These are phyloP conservation scores for Venturia oleaginea DNA, from an alignment of 2,329 filamentous ascomycete species.

Conservation along the genomic window DNA sequence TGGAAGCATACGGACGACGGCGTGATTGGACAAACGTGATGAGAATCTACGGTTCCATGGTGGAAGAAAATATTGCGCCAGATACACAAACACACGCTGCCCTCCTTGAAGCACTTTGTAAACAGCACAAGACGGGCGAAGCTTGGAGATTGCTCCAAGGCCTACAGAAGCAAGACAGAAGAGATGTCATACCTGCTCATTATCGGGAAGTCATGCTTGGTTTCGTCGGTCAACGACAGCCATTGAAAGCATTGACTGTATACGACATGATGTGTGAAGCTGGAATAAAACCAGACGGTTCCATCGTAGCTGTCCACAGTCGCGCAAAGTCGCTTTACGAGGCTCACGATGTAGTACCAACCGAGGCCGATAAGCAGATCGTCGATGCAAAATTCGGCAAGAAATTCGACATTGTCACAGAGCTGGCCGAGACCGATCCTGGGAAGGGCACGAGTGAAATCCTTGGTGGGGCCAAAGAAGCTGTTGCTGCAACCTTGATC, in stretches of 20 bases:
- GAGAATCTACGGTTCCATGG: constrained; percentile 48
- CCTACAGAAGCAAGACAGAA: constrained; percentile 41
- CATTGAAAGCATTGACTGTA: constrained; percentile 41
- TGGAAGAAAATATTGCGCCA: constrained; percentile 38
- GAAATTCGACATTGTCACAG: background rate
- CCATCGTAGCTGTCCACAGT: constrained; percentile 34
- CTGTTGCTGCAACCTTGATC: constrained; percentile 5
- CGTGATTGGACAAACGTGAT: constrained; percentile 49
- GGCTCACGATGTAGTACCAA: background rate
- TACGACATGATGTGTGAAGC: constrained; percentile 35
- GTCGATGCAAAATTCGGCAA: background rate
- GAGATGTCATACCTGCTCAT: constrained; percentile 38
- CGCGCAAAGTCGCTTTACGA: constrained; percentile 22
- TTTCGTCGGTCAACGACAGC: constrained; percentile 32
- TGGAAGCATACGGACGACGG: constrained; percentile 54
- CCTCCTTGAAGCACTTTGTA: constrained; percentile 49
- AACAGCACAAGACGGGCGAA: constrained; percentile 43
- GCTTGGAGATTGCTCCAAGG: constrained; percentile 45
- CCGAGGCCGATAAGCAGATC: background rate
- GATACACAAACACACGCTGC: constrained; percentile 52
- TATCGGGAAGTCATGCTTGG: constrained; percentile 47
- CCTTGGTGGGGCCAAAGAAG: constrained; percentile 2
- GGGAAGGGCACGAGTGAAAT: background rate
- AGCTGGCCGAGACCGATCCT: background rate
- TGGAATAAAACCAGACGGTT: constrained; percentile 32